Evolutionary conservation across 1,284 basidiomycete genomes (phyloP).

Genomic region (Neolentinus lepideus): DNA sequence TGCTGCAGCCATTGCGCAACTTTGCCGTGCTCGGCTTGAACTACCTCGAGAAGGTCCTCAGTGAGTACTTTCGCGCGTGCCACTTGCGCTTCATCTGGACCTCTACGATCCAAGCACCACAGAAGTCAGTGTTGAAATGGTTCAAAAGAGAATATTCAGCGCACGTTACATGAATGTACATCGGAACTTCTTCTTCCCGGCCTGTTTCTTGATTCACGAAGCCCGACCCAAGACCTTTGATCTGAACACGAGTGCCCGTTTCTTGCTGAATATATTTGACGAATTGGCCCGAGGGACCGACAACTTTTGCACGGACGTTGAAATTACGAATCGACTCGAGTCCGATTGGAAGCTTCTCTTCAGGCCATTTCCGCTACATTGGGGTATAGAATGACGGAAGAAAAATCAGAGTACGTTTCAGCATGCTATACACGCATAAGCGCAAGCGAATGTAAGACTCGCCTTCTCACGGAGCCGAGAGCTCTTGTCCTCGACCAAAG

Average conservation of each 20-base stretch:
- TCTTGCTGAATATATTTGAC: constrained; percentile 99
- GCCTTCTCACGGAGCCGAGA: constrained; percentile 58
- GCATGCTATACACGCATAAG: background rate
- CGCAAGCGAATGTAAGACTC: constrained; percentile 5
- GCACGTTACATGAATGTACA: constrained; percentile 93
- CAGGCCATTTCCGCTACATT: constrained; percentile 85
- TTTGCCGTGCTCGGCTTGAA: constrained; percentile 82
- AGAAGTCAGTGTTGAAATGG: constrained; percentile 3
- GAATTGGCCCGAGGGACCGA: constrained; percentile 94
- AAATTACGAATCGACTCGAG: constrained; percentile 92
- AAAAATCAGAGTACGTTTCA: background rate
- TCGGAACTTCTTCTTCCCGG: constrained; percentile 83
- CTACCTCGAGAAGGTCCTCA: constrained; percentile 84
- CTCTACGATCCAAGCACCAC: constrained; percentile 38
- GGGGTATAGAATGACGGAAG: constrained; percentile 5
- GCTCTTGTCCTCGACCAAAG: constrained; percentile 82
- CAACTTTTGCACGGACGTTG: constrained; percentile 95
- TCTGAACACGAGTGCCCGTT: constrained; percentile 95
- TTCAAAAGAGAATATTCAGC: constrained; percentile 13
- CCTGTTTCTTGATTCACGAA: constrained; percentile 95
- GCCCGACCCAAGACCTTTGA: constrained; percentile 93
- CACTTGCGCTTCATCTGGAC: constrained; percentile 85
- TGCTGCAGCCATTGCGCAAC: constrained; percentile 53
- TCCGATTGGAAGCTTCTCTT: constrained; percentile 85
- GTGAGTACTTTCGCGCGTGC: constrained; percentile 83